Evolutionary conservation across 2,329 filamentous ascomycete species (phyloP).

Genomic region (Endoconidiophora laricicola): DNA sequence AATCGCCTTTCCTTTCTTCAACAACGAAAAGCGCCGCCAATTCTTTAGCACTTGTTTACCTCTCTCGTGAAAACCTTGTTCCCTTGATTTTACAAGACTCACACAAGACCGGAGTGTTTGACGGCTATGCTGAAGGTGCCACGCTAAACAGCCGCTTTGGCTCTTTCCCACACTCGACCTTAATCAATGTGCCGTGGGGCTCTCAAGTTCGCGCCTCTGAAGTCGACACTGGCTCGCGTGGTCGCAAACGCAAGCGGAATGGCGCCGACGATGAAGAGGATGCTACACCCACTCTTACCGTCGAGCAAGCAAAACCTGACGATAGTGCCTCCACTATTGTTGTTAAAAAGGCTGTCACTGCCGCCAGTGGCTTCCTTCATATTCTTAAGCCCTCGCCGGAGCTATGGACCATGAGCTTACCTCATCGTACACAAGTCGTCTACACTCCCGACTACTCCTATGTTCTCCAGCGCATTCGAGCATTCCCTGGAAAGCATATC

Average conservation of each 20-base stretch:
- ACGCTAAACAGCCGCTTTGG: conserved; percentile 88
- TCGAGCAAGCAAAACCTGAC: conserved; percentile 21
- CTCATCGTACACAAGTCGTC: conserved; percentile 71
- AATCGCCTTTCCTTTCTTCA: conserved; percentile 69
- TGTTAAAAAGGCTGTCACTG: conserved; percentile 34
- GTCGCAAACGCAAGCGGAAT: conserved; percentile 37
- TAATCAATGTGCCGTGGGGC: conserved; percentile 72
- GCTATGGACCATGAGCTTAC: conserved; percentile 63
- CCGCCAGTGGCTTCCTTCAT: conserved; percentile 57
- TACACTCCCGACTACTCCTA: conserved; percentile 82
- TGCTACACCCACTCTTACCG: conserved; percentile 15
- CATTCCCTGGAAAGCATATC: conserved; percentile 52
- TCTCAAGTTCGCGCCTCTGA: conserved; percentile 78
- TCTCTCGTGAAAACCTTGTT: conserved; percentile 66
- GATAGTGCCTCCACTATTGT: conserved; percentile 14
- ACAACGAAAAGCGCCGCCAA: conserved; percentile 43
- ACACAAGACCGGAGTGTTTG: conserved; percentile 35
- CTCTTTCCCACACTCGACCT: conserved; percentile 66
- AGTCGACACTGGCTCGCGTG: conserved; percentile 82
- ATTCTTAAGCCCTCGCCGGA: conserved; percentile 66
- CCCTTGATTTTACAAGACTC: conserved; percentile 27
- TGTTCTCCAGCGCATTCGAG: conserved; percentile 58
- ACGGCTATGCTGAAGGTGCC: conserved; percentile 42
- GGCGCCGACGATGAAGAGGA: conserved; percentile 20
- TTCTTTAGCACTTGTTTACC: conserved; percentile 65